phyloP scores from a whole-genome alignment of 2,329 filamentous ascomycete genomes.

The Pyricularia sp. region DNA sequence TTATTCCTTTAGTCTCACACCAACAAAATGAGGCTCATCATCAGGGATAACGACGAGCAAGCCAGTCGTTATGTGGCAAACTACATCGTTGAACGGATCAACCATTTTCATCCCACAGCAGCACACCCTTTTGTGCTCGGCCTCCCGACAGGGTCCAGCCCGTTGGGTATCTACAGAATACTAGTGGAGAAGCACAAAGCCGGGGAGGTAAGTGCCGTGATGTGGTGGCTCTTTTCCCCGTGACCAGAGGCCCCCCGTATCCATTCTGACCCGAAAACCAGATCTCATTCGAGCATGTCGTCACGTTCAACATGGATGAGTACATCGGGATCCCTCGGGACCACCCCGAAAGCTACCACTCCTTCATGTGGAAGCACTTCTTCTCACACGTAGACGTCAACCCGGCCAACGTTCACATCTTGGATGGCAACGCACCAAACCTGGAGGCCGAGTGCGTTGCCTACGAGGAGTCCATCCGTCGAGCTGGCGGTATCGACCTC shows the following conservation, averaged over 20 bases:
- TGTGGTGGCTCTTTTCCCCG: neutral
- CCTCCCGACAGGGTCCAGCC: conserved; percentile 60
- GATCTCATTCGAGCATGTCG: conserved; percentile 45
- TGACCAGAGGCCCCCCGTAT: neutral
- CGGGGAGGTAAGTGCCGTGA: conserved; percentile 23
- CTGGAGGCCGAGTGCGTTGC: conserved; percentile 57
- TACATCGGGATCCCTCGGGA: conserved; percentile 61
- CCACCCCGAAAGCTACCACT: conserved; percentile 67
- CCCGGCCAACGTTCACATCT: conserved; percentile 57
- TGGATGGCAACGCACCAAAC: conserved; percentile 58
- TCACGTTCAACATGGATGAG: conserved; percentile 61
- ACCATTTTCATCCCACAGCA: conserved; percentile 49
- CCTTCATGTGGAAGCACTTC: conserved; percentile 74
- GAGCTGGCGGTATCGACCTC: conserved; percentile 59
- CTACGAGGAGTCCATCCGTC: conserved; percentile 59
- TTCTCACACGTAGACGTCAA: conserved; percentile 62
- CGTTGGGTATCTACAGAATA: conserved; percentile 54
- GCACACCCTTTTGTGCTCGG: conserved; percentile 58
- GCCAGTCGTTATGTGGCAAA: conserved; percentile 58
- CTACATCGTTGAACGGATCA: conserved; percentile 63
- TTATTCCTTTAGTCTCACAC: neutral
- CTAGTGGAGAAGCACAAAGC: conserved; percentile 50
- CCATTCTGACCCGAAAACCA: conserved; percentile 1
- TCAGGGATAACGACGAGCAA: conserved; percentile 47
- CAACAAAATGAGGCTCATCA: conserved; percentile 55